A percentile compares a stretch with the other conserved stretches of the same genome.
Evolutionary conservation across 768 basidiomycete genomes (phyloP).

Genomic region (Phaffia australis): DNA sequence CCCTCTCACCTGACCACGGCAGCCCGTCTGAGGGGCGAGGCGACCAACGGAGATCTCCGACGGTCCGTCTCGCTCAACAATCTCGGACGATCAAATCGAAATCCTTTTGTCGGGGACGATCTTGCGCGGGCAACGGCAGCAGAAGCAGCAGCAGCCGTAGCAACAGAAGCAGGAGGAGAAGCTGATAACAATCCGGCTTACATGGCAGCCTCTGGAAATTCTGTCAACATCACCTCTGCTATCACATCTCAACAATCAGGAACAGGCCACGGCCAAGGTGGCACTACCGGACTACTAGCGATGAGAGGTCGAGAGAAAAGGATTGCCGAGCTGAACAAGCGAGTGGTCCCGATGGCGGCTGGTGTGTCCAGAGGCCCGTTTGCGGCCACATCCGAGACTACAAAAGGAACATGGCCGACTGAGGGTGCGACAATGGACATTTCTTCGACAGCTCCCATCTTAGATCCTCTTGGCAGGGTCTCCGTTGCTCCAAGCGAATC

Average conservation of each 20-base stretch:
- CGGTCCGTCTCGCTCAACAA: conserved; percentile 36
- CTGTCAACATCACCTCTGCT: conserved; percentile 80
- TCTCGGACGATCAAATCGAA: conserved; percentile 30
- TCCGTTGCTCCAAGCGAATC: not conserved
- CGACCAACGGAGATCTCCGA: conserved; percentile 27
- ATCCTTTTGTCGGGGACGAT: conserved; percentile 14
- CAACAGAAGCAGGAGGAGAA: conserved; percentile 16
- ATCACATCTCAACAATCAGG: conserved; percentile 55
- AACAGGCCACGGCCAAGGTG: conserved; percentile 29
- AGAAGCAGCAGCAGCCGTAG: conserved; percentile 19
- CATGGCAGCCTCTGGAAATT: conserved; percentile 89
- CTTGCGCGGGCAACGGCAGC: conserved; percentile 5
- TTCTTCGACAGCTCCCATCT: not conserved
- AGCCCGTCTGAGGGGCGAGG: not conserved
- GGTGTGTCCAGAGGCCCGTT: conserved; percentile 25
- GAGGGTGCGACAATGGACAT: conserved; percentile 24
- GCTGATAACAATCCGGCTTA: conserved; percentile 40
- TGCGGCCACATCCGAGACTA: conserved; percentile 23
- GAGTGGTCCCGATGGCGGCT: conserved; percentile 27
- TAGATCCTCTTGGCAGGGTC: conserved; percentile 7
- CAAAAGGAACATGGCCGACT: conserved; percentile 32
- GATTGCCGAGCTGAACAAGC: conserved; percentile 36
- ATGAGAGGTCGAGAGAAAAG: conserved; percentile 30
- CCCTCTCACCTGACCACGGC: conserved; percentile 4
- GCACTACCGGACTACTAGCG: conserved; percentile 21